These are phyloP conservation scores for Pleochaeta shiraiana DNA, from an alignment of 2,329 filamentous ascomycete species.

Conservation along the genomic window DNA sequence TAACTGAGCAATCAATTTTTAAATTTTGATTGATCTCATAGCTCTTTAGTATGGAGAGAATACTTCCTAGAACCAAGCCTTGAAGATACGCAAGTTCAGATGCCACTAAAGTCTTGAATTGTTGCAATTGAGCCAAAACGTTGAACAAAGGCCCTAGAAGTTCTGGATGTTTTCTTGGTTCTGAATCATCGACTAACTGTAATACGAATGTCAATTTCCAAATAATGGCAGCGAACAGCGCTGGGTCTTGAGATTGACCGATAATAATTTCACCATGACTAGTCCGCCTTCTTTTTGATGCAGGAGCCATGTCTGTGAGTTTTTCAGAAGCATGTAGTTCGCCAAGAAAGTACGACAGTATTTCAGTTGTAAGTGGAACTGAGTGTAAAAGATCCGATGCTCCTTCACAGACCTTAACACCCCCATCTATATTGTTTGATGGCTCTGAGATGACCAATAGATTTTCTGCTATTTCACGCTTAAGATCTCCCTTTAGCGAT, in stretches of 20 bases:
- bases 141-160: constrained; percentile 65
- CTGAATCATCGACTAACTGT: constrained; percentile 67
- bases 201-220: constrained; percentile 68
- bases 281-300: constrained; percentile 58
- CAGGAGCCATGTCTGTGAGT: constrained; percentile 47
- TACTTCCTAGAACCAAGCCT: constrained; percentile 58
- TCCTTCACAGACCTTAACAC: constrained; percentile 27
- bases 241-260: constrained; percentile 37
- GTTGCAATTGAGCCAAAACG: constrained; percentile 67
- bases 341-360: constrained; percentile 50
- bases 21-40: constrained; percentile 39
- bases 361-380: constrained; percentile 49
- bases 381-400: constrained; percentile 51
- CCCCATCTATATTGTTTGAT: constrained; percentile 12
- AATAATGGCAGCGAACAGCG: constrained; percentile 44
- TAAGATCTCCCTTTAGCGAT: constrained; percentile 41
- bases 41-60: constrained; percentile 65
- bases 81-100: constrained; percentile 84
- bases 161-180: constrained; percentile 51
- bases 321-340: constrained; percentile 52
- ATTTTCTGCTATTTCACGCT: constrained; percentile 34
- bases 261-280: constrained; percentile 47
- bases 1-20: constrained; percentile 53
- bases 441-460: constrained; percentile 38
- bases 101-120: constrained; percentile 57